Conservation (phyloP, 2,329 filamentous ascomycete species). For the Incumbomyces lentus region DNA sequence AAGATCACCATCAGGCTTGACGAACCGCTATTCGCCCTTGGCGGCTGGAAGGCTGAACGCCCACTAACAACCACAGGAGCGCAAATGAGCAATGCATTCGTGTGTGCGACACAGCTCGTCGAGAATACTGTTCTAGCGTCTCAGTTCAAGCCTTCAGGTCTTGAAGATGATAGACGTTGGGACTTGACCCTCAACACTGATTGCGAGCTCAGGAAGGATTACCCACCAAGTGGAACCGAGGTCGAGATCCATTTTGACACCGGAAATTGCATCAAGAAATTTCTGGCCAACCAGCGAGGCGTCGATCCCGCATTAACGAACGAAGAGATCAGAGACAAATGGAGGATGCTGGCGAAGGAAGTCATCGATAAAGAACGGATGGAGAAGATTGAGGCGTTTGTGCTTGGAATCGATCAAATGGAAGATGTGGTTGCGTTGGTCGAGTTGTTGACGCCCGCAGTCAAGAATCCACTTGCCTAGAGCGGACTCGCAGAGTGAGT, state of each 20-base stretch:
- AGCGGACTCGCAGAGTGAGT: too few species aligned
- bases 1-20: conserved; percentile 25
- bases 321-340: conserved; percentile 30
- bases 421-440: conserved; percentile 20
- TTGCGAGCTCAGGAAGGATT: conserved; percentile 17
- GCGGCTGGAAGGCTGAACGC: conserved; percentile 27
- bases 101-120: conserved; percentile 29
- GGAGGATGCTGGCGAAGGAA: conserved; percentile 22
- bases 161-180: conserved; percentile 6
- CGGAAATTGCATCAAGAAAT: conserved; percentile 1
- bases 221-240: conserved; percentile 10
- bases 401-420: conserved; percentile 24
- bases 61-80: conserved; percentile 29
- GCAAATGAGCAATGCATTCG: conserved; percentile 28
- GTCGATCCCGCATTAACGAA: conserved; percentile 27
- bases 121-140: conserved; percentile 27
- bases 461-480: conserved; percentile 4
- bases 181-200: conserved; percentile 24
- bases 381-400: conserved; percentile 24
- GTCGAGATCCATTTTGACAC: conserved; percentile 21
- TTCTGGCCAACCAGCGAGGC: conserved; percentile 23
- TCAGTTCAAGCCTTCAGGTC: conserved; percentile 23
- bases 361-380: conserved; percentile 24
- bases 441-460: conserved; percentile 11
- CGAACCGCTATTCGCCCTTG: conserved; percentile 26